phyloP scores from a whole-genome alignment of 768 basidiomycete species.

The Piloderma croceum region DNA sequence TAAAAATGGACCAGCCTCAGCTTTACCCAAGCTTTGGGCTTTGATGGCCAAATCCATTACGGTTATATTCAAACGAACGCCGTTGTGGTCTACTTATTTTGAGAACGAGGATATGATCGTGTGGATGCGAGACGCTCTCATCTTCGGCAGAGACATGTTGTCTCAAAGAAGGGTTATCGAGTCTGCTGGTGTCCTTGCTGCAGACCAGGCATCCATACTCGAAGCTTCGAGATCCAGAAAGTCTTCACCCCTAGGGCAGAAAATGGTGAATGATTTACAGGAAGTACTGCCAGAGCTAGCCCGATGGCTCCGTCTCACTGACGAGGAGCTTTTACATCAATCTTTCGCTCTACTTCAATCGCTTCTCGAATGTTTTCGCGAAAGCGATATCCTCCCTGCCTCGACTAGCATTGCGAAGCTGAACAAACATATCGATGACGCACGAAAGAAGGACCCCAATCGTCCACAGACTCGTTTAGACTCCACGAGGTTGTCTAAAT shows the following conservation, averaged over 20 bases:
- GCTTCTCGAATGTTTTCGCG: constrained; percentile 71
- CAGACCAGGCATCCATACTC: constrained; percentile 19
- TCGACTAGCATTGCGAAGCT: constrained; percentile 59
- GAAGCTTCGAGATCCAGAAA: constrained; percentile 15
- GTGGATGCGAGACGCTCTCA: constrained; percentile 98
- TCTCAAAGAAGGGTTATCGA: constrained; percentile 79
- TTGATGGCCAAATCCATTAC: constrained; percentile 75
- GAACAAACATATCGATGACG: constrained; percentile 55
- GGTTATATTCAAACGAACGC: constrained; percentile 81
- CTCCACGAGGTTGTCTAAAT: constrained; percentile 50
- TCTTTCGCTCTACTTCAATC: constrained; percentile 79
- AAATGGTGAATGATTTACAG: constrained; percentile 76
- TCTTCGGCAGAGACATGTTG: constrained; percentile 84
- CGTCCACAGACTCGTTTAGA: constrained; percentile 50
- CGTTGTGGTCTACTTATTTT: constrained; percentile 75
- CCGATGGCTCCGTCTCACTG: constrained; percentile 88
- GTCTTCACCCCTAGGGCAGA: constrained; percentile 51
- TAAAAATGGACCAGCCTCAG: constrained; percentile 41
- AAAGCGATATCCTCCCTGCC: constrained; percentile 50
- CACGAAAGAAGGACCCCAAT: constrained; percentile 43
- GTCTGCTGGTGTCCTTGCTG: constrained; percentile 41
- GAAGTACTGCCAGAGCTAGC: constrained; percentile 73
- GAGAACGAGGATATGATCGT: constrained; percentile 80
- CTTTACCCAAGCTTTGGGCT: constrained; percentile 71
- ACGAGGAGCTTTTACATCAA: constrained; percentile 86